Evolutionary conservation across 305 asterid genomes (phyloP).

Genomic region (Plantago coronopus): DNA sequence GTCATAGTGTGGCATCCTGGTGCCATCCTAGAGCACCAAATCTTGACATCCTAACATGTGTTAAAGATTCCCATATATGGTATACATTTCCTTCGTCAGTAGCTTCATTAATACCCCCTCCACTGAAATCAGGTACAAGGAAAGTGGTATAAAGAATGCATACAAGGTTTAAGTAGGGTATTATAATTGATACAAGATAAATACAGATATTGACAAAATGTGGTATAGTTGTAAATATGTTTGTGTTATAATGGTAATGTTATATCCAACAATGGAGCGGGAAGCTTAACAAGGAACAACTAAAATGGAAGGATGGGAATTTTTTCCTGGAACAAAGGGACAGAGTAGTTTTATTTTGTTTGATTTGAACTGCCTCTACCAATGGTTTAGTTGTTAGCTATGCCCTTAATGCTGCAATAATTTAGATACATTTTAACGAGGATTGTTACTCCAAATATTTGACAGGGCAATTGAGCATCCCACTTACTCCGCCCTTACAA

Average conservation of each 20-base stretch:
- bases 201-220: too few species aligned
- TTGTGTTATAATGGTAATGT: too few species aligned
- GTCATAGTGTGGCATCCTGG: slow-evolving; percentile 99
- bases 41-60: slow-evolving; percentile 96
- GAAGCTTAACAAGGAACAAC: too few species aligned
- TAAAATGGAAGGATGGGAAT: too few species aligned
- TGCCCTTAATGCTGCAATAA: slow-evolving; percentile 14
- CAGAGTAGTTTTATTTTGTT: slow-evolving; percentile 7
- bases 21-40: slow-evolving; percentile 99
- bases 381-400: slow-evolving; percentile 2
- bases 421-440: slow-evolving; percentile 11
- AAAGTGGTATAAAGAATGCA: too few species aligned
- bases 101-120: slow-evolving; percentile 2
- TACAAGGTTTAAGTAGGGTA: neutral
- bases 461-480: slow-evolving; percentile 97
- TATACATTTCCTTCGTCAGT: slow-evolving; percentile 29
- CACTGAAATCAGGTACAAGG: too few species aligned
- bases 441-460: slow-evolving; percentile 30
- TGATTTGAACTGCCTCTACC: slow-evolving; percentile 10
- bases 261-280: too few species aligned
- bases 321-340: neutral
- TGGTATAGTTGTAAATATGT: too few species aligned
- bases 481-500: slow-evolving; percentile 82
- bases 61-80: slow-evolving; percentile 98
- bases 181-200: neutral